Evolutionary conservation across 495 filamentous ascomycete genomes (phyloP).

Genomic region (Daldinia concentrica): DNA sequence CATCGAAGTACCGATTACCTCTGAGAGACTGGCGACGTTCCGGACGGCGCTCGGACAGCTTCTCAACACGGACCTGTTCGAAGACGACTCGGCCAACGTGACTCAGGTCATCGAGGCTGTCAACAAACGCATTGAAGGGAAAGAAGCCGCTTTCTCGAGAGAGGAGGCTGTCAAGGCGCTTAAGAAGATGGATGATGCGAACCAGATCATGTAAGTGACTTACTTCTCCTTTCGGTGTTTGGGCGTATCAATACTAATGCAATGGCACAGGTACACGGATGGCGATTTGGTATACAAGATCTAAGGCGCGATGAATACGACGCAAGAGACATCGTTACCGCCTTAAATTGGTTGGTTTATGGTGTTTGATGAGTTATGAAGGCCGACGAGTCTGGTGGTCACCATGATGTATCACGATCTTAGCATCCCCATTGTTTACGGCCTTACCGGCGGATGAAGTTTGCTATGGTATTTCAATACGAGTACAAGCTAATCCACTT

Average conservation of each 20-base stretch:
- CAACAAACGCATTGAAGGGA: constrained; percentile 70
- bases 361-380: background rate
- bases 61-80: constrained; percentile 80
- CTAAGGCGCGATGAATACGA: constrained; percentile 1
- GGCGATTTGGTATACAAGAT: constrained; percentile 60
- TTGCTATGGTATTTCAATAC: background rate
- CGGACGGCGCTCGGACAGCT: constrained; percentile 80
- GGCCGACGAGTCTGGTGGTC: background rate
- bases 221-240: background rate
- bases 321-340: background rate
- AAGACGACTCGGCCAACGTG: constrained; percentile 79
- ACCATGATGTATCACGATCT: constrained; percentile 3
- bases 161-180: constrained; percentile 81
- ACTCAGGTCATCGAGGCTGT: constrained; percentile 79
- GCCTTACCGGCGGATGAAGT: background rate
- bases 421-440: background rate
- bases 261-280: constrained; percentile 54
- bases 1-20: constrained; percentile 62
- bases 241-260: constrained; percentile 39
- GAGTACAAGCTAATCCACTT: background rate
- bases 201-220: constrained; percentile 88
- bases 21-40: constrained; percentile 76
- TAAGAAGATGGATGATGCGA: constrained; percentile 78
- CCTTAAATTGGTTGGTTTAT: background rate
- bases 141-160: constrained; percentile 66